Evolutionary conservation across 148 eudicot genomes (phyloP).

Genomic region (Chenopodium quinoa): DNA sequence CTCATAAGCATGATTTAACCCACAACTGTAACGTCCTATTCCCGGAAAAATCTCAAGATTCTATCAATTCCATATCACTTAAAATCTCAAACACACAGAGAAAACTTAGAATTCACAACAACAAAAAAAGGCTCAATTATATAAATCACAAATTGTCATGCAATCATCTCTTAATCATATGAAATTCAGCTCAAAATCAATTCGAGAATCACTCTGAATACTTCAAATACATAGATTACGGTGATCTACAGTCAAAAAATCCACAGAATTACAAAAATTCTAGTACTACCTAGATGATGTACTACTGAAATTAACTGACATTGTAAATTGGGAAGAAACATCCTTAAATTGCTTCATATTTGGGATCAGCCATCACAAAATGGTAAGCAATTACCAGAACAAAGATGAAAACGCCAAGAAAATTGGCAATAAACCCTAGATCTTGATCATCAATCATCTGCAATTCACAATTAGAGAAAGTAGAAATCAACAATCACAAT

Average conservation of each 20-base stretch:
- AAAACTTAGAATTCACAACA: neutral
- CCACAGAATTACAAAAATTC: neutral
- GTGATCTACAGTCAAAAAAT: neutral
- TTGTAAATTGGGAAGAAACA: neutral
- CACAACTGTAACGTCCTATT: neutral
- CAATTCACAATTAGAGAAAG: constrained; percentile 6
- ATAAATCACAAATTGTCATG: neutral
- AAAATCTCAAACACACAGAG: neutral
- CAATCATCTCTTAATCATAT: neutral
- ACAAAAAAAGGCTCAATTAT: neutral
- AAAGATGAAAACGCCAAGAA: constrained; percentile 66
- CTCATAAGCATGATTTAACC: neutral
- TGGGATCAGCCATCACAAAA: constrained; percentile 72
- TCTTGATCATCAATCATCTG: constrained; percentile 83
- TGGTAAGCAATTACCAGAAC: constrained; percentile 74
- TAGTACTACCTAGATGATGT: neutral
- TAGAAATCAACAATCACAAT: neutral
- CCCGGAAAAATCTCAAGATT: neutral
- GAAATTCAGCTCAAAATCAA: neutral
- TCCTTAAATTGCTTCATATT: constrained; percentile 54
- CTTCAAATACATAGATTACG: neutral
- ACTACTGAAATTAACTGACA: neutral
- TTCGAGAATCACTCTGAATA: neutral
- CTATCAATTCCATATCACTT: neutral
- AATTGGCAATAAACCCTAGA: constrained; percentile 73